phyloP scores from a whole-genome alignment of 768 basidiomycete genomes.

The Kwoniella heveanensis region DNA sequence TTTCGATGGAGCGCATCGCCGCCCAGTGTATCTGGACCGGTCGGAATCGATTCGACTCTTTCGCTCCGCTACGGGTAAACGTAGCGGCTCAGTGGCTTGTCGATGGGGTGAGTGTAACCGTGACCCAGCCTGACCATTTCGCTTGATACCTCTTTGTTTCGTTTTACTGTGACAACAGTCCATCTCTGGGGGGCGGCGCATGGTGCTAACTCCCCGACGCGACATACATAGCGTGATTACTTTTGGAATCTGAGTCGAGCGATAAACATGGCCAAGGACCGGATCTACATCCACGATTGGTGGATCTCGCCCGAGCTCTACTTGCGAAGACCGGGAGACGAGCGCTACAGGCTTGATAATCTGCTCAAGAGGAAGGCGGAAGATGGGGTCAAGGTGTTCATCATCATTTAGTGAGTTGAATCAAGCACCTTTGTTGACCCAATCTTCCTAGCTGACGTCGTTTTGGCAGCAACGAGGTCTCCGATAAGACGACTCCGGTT shows the following conservation, averaged over 20 bases:
- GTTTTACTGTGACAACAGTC: too few species aligned
- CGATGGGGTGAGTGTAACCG: constrained; percentile 71
- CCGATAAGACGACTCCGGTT: constrained; percentile 87
- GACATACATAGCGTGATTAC: constrained; percentile 82
- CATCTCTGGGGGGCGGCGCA: too few species aligned
- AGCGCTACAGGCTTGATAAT: constrained; percentile 80
- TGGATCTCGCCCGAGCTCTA: constrained; percentile 77
- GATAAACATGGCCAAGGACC: constrained; percentile 80
- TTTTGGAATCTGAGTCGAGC: constrained; percentile 96
- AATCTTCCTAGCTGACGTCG: too few species aligned
- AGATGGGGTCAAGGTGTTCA: constrained; percentile 92
- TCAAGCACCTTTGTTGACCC: constrained; percentile 10
- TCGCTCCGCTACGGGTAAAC: constrained; percentile 87
- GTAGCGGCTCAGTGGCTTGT: constrained; percentile 98
- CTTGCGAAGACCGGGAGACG: constrained; percentile 79
- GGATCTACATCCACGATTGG: constrained; percentile 97
- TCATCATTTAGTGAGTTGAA: constrained; percentile 81
- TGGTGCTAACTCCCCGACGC: too few species aligned
- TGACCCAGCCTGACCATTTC: too few species aligned
- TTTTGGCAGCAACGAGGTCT: constrained; percentile 82
- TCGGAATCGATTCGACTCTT: constrained; percentile 86
- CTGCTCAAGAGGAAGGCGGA: constrained; percentile 86
- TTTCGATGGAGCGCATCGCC: constrained; percentile 79
- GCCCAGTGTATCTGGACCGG: constrained; percentile 74
- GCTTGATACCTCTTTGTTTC: too few species aligned